Conservation (phyloP, 2,329 filamentous ascomycete genomes). For the Fusarium sp. region DNA sequence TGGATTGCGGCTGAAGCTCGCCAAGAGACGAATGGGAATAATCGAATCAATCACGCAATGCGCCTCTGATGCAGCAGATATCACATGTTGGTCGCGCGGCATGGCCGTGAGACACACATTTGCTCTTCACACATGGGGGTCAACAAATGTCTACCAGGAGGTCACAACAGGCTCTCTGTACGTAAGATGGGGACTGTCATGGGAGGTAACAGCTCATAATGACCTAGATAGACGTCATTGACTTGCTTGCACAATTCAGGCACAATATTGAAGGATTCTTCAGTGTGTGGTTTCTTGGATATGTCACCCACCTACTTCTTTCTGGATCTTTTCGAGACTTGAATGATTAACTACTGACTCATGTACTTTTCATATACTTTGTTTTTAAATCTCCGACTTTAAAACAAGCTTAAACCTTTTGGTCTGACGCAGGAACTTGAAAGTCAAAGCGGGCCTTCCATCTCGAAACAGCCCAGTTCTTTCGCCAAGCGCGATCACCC, state of each 20-base stretch:
- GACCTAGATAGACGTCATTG: not conserved
- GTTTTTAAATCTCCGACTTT: not conserved
- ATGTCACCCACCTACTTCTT: not conserved
- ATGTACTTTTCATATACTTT: not conserved
- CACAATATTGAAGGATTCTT: not conserved
- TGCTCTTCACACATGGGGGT: not conserved
- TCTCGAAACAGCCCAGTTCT: not conserved
- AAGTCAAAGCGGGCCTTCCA: not conserved
- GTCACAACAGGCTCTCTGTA: not conserved
- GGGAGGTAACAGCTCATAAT: not conserved
- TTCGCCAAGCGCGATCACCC: not conserved
- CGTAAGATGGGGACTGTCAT: not conserved
- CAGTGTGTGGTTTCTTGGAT: not conserved
- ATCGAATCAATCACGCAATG: conserved; percentile 3
- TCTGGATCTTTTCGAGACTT: not conserved
- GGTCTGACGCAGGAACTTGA: not conserved
- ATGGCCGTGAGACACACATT: conserved; percentile 11
- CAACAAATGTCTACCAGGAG: not conserved
- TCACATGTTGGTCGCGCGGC: conserved; percentile 16
- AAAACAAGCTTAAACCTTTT: conserved; percentile 1
- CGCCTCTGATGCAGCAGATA: not conserved
- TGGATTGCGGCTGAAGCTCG: conserved; percentile 4
- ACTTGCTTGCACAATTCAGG: not conserved
- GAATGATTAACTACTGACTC: not conserved
- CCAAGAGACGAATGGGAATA: not conserved